Evolutionary conservation across 768 basidiomycete genomes (phyloP).

Genomic region (Serendipita sp.): DNA sequence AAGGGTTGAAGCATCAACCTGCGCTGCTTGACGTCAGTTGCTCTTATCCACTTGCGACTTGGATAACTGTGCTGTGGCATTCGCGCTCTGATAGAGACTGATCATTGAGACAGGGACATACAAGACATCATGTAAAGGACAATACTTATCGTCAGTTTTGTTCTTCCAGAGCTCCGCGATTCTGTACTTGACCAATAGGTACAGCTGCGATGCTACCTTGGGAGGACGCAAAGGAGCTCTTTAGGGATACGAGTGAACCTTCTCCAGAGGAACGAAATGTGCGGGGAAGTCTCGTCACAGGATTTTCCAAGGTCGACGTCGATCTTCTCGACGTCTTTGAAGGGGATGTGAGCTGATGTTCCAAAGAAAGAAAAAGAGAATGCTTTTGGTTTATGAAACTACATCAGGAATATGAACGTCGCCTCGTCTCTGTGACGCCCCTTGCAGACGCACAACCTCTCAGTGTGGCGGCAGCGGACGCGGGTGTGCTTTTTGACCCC

Average conservation of each 20-base stretch:
- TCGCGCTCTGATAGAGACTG: not conserved
- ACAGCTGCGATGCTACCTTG: conserved; percentile 54
- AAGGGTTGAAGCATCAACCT: conserved; percentile 48
- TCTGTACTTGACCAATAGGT: not conserved
- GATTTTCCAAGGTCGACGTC: conserved; percentile 52
- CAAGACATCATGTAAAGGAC: conserved; percentile 61
- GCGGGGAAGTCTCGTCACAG: conserved; percentile 62
- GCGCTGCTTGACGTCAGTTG: conserved; percentile 54
- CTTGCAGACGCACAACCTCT: conserved; percentile 29
- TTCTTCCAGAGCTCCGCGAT: not conserved
- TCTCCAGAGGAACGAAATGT: conserved; percentile 51
- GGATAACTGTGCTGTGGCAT: not conserved
- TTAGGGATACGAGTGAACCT: conserved; percentile 29
- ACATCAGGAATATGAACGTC: conserved; percentile 55
- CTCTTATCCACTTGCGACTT: conserved; percentile 8
- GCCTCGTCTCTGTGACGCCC: conserved; percentile 38
- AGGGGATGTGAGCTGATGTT: conserved; percentile 41
- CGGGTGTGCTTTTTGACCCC: conserved; percentile 30
- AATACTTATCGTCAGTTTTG: not conserved
- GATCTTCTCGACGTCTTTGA: conserved; percentile 66
- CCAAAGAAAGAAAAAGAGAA: not conserved
- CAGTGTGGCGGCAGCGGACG: conserved; percentile 17
- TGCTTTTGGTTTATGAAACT: not conserved
- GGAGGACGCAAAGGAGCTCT: conserved; percentile 30
- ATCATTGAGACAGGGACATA: conserved; percentile 40